These are phyloP conservation scores for Calonectria crousiana DNA, from an alignment of 2,329 filamentous ascomycete genomes.

Conservation along the genomic window DNA sequence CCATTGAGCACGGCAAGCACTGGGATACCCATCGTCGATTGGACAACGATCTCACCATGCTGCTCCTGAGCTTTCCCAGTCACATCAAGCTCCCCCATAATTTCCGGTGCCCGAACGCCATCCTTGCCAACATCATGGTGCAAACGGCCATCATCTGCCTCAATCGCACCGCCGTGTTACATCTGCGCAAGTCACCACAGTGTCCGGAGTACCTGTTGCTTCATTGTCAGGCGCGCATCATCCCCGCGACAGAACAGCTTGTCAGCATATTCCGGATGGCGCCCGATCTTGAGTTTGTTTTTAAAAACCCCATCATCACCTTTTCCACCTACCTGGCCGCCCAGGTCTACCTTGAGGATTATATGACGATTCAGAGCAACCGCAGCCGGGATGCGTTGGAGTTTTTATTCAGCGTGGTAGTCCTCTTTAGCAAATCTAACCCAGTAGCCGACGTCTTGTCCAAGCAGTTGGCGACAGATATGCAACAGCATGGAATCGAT, in stretches of 20 bases:
- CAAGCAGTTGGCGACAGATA: not conserved
- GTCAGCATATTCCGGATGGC: not conserved
- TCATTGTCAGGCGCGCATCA: not conserved
- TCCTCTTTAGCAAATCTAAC: not conserved
- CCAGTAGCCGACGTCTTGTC: not conserved
- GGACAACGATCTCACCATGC: not conserved
- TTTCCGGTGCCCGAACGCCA: not conserved
- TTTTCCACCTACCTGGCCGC: not conserved
- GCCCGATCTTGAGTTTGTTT: not conserved
- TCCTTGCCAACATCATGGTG: not conserved
- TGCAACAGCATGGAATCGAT: not conserved
- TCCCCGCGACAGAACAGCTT: not conserved
- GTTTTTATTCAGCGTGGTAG: not conserved
- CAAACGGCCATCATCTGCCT: not conserved
- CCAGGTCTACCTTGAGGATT: not conserved
- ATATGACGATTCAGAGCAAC: not conserved
- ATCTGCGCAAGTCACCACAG: not conserved
- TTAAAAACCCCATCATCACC: not conserved
- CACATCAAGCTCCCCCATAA: not conserved
- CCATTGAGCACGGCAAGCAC: not conserved
- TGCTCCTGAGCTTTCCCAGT: not conserved
- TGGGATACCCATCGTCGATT: not conserved
- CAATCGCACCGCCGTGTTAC: not conserved
- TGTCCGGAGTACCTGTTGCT: not conserved
- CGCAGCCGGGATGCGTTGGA: not conserved